phyloP scores from a whole-genome alignment of 2,329 filamentous ascomycete genomes.

The Cryphonectria nitschkei region DNA sequence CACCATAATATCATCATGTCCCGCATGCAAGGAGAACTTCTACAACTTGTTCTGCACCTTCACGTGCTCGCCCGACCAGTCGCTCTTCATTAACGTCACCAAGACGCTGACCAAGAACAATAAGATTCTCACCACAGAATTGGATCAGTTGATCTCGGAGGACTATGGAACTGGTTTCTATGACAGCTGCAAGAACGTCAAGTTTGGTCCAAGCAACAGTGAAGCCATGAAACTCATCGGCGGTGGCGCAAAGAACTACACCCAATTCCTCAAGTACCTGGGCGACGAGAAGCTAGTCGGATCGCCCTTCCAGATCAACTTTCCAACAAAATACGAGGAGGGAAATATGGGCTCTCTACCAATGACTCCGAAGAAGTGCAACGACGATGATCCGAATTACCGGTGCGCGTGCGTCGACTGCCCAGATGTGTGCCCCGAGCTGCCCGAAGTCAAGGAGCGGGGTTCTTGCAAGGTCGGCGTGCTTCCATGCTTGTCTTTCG shows the following conservation, averaged over 20 bases:
- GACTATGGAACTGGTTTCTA: constrained; percentile 88
- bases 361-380: constrained; percentile 82
- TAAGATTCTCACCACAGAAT: constrained; percentile 75
- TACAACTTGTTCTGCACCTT: constrained; percentile 98
- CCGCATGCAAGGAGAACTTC: constrained; percentile 97
- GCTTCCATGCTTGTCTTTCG: constrained; percentile 92
- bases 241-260: constrained; percentile 89
- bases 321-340: constrained; percentile 66
- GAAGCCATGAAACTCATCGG: constrained; percentile 96
- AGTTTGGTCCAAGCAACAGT: constrained; percentile 92
- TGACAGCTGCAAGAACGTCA: constrained; percentile 98
- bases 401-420: constrained; percentile 95
- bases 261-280: constrained; percentile 84
- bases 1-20: constrained; percentile 88
- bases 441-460: constrained; percentile 73
- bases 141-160: constrained; percentile 86
- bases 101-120: constrained; percentile 64
- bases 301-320: constrained; percentile 98
- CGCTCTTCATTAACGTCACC: constrained; percentile 92
- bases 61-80: constrained; percentile 96
- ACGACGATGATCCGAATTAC: constrained; percentile 83
- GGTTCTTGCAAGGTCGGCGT: constrained; percentile 80
- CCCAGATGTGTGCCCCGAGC: constrained; percentile 78
- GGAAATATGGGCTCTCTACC: constrained; percentile 72
- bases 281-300: constrained; percentile 90